Evolutionary conservation across 2,329 filamentous ascomycete genomes (phyloP).

Genomic region (Phaeosphaeriaceae sp.): DNA sequence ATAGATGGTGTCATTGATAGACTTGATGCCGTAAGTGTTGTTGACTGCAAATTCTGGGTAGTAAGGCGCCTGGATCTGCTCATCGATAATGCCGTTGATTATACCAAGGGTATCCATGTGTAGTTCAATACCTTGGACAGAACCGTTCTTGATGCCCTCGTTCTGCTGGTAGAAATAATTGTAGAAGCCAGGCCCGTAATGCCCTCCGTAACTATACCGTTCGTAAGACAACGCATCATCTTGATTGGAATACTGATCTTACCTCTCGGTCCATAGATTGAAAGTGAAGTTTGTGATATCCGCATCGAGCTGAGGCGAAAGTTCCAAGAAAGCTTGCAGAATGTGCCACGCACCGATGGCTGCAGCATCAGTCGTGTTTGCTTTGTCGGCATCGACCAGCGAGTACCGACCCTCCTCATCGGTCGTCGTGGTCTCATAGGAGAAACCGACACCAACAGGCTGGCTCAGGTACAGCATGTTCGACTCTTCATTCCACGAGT

Average conservation of each 20-base stretch:
- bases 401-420: conserved; percentile 39
- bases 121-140: conserved; percentile 56
- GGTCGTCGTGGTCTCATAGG: conserved; percentile 43
- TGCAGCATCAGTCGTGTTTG: conserved; percentile 45
- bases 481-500: conserved; percentile 50
- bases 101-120: conserved; percentile 64
- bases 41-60: conserved; percentile 62
- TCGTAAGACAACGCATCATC: conserved; percentile 3
- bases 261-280: conserved; percentile 56
- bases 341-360: conserved; percentile 48
- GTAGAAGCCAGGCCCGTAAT: conserved; percentile 63
- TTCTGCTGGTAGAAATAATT: conserved; percentile 66
- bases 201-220: conserved; percentile 46
- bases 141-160: conserved; percentile 59
- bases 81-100: conserved; percentile 64
- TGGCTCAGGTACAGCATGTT: conserved; percentile 52
- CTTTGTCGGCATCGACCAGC: conserved; percentile 36
- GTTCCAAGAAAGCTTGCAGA: conserved; percentile 45
- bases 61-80: conserved; percentile 56
- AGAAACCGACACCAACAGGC: conserved; percentile 51
- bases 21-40: conserved; percentile 63
- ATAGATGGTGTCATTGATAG: conserved; percentile 57
- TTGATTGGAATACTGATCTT: background rate
- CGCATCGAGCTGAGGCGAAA: conserved; percentile 54
- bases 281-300: conserved; percentile 62